Base-by-base conservation (phyloP, 768 basidiomycete genomes). In the Hygrophorus russula region DNA sequence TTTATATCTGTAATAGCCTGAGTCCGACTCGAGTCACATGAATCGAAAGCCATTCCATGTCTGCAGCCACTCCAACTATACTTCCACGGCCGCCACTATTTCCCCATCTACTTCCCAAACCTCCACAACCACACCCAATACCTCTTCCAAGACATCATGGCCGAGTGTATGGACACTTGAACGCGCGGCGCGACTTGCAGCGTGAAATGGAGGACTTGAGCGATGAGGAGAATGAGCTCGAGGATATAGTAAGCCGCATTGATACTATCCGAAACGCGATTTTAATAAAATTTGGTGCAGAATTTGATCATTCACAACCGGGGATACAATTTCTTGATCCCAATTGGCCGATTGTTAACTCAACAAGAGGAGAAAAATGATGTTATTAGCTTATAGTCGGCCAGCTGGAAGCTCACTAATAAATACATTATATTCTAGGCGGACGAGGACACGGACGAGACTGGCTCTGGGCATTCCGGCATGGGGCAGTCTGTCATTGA, bases 311-410 rank as follows among this genome's bases (percentile, higher is more conserved):
- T 88, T 28, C 74, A 72, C 48, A 78, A 77, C 49, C 71, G 82
- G 28, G 86, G 86, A 8, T 79, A 67, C 47, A 68, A 59, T 49
- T 84, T 74, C 54, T 66, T 84, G 15, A 70, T 89, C 18, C 84
- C 85, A 5, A 82, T 86, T 35, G 86, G 86, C 6, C 73, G 78
- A 39, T 69, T 69, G 42, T 66, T 82, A 44, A 89, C 86, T 11
- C 78, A 78, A 51, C 73, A 78, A 49, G 86, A 89, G 55, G 86
- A 89, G 60, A 87, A 85, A 65, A 87, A 86, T 56, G 86, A 89
- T 56, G 86, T 86, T 46, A 42, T 70, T 59, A 36, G 15, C 12
- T 42, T 11, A 6, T n/a, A 13, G 15, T 35, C 24, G n/a, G 20
- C 14, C 27, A 29, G 18, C 35, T 6, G 31, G 19, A 28, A 30